Base-by-base conservation (phyloP, 768 basidiomycete genomes). In the Postia placenta region DNA sequence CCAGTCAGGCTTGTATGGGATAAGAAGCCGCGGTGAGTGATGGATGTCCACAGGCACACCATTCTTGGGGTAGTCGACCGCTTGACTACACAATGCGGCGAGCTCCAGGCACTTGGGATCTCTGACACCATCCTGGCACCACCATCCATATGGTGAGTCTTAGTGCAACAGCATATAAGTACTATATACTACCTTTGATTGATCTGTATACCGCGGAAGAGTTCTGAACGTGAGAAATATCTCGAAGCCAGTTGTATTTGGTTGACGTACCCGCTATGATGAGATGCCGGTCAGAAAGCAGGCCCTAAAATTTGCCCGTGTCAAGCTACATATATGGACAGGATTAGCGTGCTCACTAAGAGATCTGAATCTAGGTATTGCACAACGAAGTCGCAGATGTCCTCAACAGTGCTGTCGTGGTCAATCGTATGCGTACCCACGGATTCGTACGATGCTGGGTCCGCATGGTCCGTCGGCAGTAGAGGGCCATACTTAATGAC, bases 291-390 rank as follows among this genome's bases (percentile, higher is more conserved):
- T 79, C 78, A 1, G 86, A 81, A 15, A 90, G 55, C 5, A 90
- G 67, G 9, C 87, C 86, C 87, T 87, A 40, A 51, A 11, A n/a
- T 7, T 33, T 7, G 15, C 39, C 30, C 28, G 19, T n/a, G 27
- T 38, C 28, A 49, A 23, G 48, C 28, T 54, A 42, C 30, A 33
- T 7, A 33, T 7, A 15, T 33, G 15, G 30, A n/a, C 30, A 33
- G 30, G 15, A 15, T 33, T 15, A n/a, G 47, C 25, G 3, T 27
- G 30, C 75, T 23, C 64, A 89, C 87, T 73, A 89, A 64, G 38
- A 89, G 77, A 56, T 92, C 88, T 0, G 87, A 88, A 55, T 86
- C 76, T 60, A 92, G 88, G 46, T 91, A 92, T 56, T 92, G 81
- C 12, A 90, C 79, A 22, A 92, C 70, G 54, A 92, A 92, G 49